Evolutionary conservation across 768 basidiomycete species (phyloP).

Genomic region (Boletus sp.): DNA sequence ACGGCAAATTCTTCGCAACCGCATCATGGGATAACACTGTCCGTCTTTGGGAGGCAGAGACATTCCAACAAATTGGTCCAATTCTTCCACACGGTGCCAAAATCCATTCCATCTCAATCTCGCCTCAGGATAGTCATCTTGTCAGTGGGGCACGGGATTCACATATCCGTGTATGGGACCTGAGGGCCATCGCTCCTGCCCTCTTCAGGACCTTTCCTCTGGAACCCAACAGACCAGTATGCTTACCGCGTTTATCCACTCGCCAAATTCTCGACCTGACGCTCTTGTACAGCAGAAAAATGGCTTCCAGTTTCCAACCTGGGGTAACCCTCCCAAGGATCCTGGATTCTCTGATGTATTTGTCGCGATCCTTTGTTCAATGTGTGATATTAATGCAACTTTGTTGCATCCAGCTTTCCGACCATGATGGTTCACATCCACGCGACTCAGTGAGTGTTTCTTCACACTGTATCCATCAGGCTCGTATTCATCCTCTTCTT

Average conservation of each 20-base stretch:
- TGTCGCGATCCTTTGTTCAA: background rate
- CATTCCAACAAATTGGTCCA: constrained; percentile 18
- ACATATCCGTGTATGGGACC: constrained; percentile 15
- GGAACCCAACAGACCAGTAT: constrained; percentile 13
- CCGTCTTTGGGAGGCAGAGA: constrained; percentile 26
- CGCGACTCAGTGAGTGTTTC: background rate
- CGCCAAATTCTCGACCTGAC: background rate
- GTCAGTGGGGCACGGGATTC: constrained; percentile 17
- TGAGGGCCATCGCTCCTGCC: constrained; percentile 10
- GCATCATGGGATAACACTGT: constrained; percentile 30
- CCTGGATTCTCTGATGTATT: background rate
- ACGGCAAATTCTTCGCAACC: constrained; percentile 23
- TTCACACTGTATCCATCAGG: background rate
- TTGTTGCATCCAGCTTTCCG: background rate
- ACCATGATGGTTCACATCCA: background rate
- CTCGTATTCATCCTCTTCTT: background rate
- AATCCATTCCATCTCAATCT: constrained; percentile 15
- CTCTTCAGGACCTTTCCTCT: constrained; percentile 14
- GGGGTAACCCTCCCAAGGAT: background rate
- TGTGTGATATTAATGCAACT: background rate
- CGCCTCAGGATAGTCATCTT: constrained; percentile 14
- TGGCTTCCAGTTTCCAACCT: background rate
- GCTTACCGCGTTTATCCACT: background rate
- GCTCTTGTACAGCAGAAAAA: background rate
- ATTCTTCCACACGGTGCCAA: constrained; percentile 11